phyloP scores from a whole-genome alignment of 2,329 filamentous ascomycete genomes.

The Penicillium sp. region DNA sequence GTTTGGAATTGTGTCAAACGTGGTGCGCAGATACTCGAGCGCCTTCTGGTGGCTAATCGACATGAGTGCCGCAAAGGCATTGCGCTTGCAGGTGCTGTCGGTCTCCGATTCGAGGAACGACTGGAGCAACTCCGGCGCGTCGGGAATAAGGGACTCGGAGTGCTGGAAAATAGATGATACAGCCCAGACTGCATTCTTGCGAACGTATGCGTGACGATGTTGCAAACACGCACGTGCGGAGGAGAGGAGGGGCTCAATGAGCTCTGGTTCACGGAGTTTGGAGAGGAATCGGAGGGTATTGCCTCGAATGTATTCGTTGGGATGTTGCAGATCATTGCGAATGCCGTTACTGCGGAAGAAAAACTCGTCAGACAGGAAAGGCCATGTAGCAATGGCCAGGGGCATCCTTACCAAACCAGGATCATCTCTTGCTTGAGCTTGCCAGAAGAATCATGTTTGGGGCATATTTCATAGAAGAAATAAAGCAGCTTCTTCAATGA shows the following conservation, averaged over 20 bases:
- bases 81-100: constrained; percentile 95
- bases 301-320: constrained; percentile 97
- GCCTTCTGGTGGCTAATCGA: constrained; percentile 93
- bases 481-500: constrained; percentile 96
- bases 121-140: constrained; percentile 87
- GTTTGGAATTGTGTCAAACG: constrained; percentile 91
- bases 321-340: constrained; percentile 92
- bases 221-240: constrained; percentile 90
- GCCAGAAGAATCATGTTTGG: constrained; percentile 84
- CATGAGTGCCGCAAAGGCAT: constrained; percentile 88
- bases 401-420: constrained; percentile 74
- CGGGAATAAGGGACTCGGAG: constrained; percentile 86
- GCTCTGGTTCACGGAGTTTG: constrained; percentile 91
- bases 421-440: constrained; percentile 99
- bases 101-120: constrained; percentile 87
- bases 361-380: constrained; percentile 15
- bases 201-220: constrained; percentile 94
- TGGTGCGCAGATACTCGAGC: constrained; percentile 77
- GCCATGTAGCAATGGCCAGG: background rate
- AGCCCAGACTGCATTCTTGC: constrained; percentile 96
- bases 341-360: constrained; percentile 76
- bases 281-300: constrained; percentile 97
- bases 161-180: constrained; percentile 89
- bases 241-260: constrained; percentile 92
- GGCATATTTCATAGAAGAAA: constrained; percentile 99